These are phyloP conservation scores for Tephrocybe rancida DNA, from an alignment of 768 basidiomycete genomes.

Conservation along the genomic window DNA sequence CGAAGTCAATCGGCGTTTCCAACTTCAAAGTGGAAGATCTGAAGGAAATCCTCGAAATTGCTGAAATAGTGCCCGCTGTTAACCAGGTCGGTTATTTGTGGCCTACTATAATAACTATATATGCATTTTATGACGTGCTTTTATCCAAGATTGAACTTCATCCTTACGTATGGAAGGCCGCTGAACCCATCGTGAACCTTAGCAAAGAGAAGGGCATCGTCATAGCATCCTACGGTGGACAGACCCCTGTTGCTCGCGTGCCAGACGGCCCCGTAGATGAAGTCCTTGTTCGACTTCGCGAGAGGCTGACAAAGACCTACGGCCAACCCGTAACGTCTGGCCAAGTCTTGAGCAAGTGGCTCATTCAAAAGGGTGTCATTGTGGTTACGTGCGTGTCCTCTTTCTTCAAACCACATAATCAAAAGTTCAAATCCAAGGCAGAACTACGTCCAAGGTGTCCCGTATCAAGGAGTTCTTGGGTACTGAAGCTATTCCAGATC, in stretches of 20 bases:
- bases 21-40: slow-evolving; percentile 64
- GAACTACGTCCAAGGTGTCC: slow-evolving; percentile 49
- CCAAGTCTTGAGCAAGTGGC: slow-evolving; percentile 73
- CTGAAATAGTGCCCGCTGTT: slow-evolving; percentile 60
- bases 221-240: slow-evolving; percentile 67
- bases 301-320: slow-evolving; percentile 45
- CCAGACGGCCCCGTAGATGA: slow-evolving; percentile 62
- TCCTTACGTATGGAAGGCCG: slow-evolving; percentile 69
- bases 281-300: slow-evolving; percentile 52
- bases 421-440: slow-evolving; percentile 15
- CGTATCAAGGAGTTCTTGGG: slow-evolving; percentile 49
- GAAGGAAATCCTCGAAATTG: slow-evolving; percentile 50
- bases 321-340: slow-evolving; percentile 49
- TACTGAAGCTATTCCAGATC: slow-evolving; percentile 44
- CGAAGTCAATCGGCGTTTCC: slow-evolving; percentile 68
- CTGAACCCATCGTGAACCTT: slow-evolving; percentile 56
- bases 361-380: slow-evolving; percentile 60
- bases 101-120: neutral
- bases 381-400: slow-evolving; percentile 58
- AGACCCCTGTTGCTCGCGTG: slow-evolving; percentile 42
- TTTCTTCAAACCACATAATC: neutral
- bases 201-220: slow-evolving; percentile 61
- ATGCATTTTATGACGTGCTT: neutral
- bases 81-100: slow-evolving; percentile 56
- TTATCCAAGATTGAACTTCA: slow-evolving; percentile 60